These are phyloP conservation scores for Plasmodium cynomolgi DNA, from an alignment of 169 alveolate species.

Conservation along the genomic window DNA sequence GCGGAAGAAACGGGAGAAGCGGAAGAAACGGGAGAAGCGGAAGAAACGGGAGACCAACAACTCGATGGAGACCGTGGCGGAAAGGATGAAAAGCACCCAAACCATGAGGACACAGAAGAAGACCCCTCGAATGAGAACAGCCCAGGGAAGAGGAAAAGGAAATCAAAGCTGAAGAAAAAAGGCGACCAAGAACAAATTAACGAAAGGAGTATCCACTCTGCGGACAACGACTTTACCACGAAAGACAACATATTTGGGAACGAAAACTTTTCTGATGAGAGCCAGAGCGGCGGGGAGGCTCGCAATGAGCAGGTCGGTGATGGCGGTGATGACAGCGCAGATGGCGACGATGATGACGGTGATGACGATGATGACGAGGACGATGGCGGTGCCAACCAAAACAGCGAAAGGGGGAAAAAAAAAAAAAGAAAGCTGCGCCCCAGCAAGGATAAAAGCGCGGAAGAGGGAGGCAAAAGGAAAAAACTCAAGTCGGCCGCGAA, in stretches of 20 bases:
- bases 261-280: conserved; percentile 5
- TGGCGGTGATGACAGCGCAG: not conserved
- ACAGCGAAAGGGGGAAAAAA: not conserved
- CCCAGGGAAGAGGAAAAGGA: not conserved
- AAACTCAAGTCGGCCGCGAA: not conserved
- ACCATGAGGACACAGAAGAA: not conserved
- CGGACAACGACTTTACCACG: not conserved
- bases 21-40: not conserved
- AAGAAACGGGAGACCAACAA: not conserved
- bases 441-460: not conserved
- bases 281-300: not conserved
- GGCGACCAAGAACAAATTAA: not conserved
- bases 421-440: not conserved
- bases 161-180: not conserved
- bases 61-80: not conserved
- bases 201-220: not conserved
- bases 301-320: not conserved
- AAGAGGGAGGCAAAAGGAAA: not conserved
- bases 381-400: not conserved
- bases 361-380: not conserved
- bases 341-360: not conserved
- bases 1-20: not conserved
- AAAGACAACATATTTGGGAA: conserved; percentile 5
- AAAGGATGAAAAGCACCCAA: not conserved
- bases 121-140: not conserved